Evolutionary conservation across 345 rosid species (phyloP), one percentile per base, ranked within the genome.

Genomic region (Erysimum cheiranthoides): DNA sequence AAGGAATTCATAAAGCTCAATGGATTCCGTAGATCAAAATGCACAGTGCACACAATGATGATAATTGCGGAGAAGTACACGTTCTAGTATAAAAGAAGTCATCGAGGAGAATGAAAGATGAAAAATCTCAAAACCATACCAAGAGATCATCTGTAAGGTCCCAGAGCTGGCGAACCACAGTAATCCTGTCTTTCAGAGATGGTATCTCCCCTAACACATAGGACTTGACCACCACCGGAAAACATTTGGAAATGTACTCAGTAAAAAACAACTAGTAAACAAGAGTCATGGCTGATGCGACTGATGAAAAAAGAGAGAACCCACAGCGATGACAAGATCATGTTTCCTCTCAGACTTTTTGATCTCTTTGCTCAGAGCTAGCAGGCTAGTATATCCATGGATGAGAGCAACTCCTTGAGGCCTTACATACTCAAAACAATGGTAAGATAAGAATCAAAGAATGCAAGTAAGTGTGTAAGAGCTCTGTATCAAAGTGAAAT

Each of bases 151-250:
- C 66, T 25, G 99, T 95, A 73, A 93, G 98, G 82, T 87, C 88
- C 99, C 99, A 95, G 76, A 95, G 98, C 77, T 92, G 99, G 78
- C 96, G 96, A 53, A 89, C 96, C 34, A 82, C 81, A 2, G 98
- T 83, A 75, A 88, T 85, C 76, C 94, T 89, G 78, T 93, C 98
- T 84, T 89, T 83, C 71, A 90, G 73, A 28, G 97, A 93, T 8
- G 99, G 97, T 80, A 94, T 89, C 87, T 95, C 98, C 61, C 99
- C 99, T 70, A 93, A 89, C 71, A 91, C 97, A 76, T 95, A 91
- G 10, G 99, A 93, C 99, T 96, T 77, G 3, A 79, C 63, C 70
- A 28, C 68, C 73, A 74, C 50, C 2, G 36, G 8, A 30, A 50
- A 34, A n/a, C n/a, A n/a, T n/a, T n/a, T n/a, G n/a, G n/a, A 34